Percentiles rank a stretch among this genome's conserved stretches.
Evolutionary conservation across 2,329 filamentous ascomycete genomes (phyloP).

Genomic region (Penicillium sp.): DNA sequence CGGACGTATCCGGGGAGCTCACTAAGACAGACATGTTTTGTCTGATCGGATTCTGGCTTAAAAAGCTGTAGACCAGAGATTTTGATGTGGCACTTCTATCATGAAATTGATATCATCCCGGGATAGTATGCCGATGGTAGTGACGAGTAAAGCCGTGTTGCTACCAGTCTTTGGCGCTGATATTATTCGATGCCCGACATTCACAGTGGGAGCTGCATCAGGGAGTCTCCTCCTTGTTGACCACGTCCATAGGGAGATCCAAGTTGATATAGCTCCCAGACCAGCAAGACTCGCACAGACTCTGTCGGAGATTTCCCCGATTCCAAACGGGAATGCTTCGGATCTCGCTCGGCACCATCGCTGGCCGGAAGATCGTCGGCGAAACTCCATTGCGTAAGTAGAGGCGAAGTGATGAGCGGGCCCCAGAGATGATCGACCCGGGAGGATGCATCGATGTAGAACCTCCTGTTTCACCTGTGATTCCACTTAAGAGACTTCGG

Average conservation of each 20-base stretch:
- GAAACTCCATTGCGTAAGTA: constrained; percentile 18
- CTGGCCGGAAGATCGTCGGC: constrained; percentile 27
- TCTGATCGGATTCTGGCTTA: neutral
- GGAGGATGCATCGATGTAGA: neutral
- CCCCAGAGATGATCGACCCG: neutral
- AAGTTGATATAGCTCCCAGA: neutral
- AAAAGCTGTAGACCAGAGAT: neutral
- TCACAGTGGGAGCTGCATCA: neutral
- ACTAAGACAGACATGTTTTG: constrained; percentile 12
- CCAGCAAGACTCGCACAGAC: neutral
- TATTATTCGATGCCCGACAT: neutral
- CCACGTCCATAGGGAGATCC: neutral
- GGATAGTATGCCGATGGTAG: neutral
- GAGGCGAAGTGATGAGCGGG: neutral
- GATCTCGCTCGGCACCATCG: constrained; percentile 15
- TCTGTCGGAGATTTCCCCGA: neutral
- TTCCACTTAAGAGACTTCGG: neutral
- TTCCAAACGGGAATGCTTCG: constrained; percentile 22
- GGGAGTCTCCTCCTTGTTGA: neutral
- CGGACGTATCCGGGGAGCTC: neutral
- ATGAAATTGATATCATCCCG: neutral
- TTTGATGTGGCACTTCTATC: neutral
- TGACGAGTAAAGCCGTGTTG: neutral
- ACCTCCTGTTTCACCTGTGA: neutral
- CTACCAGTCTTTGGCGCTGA: constrained; percentile 6